Evolutionary conservation across 225 moss, liverwort and hornwort genomes (phyloP).

Genomic region (Polytrichum formosum): DNA sequence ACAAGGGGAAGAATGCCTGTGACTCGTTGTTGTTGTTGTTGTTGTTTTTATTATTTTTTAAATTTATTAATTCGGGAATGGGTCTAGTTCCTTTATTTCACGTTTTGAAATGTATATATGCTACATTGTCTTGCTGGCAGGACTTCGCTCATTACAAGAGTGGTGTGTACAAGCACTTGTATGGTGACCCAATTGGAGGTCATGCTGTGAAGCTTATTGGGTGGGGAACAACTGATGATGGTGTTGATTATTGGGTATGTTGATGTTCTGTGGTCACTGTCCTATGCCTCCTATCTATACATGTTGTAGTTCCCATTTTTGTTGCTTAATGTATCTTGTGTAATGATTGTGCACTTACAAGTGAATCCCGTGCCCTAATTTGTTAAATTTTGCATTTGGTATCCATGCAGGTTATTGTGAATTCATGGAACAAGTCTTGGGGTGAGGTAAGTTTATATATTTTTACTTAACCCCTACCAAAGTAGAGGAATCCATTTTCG

Average conservation of each 20-base stretch:
- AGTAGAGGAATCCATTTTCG: neutral
- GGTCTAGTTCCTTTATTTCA: no score
- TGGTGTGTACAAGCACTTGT: conserved; percentile 77
- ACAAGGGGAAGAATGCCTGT: no score
- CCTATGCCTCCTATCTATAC: neutral
- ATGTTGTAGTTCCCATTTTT: neutral
- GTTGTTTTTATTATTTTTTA: no score
- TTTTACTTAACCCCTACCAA: neutral
- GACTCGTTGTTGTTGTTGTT: no score
- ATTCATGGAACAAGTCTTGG: conserved; percentile 84
- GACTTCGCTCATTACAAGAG: conserved; percentile 87
- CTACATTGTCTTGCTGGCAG: conserved; percentile 12
- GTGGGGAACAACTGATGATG: conserved; percentile 82
- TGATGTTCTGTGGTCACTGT: neutral
- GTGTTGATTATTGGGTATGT: conserved; percentile 84
- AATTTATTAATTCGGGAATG: no score
- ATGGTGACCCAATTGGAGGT: conserved; percentile 78
- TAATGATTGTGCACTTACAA: neutral
- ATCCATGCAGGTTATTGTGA: conserved; percentile 55
- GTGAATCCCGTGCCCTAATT: neutral
- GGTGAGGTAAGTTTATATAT: conserved; percentile 40
- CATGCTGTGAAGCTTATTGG: conserved; percentile 96
- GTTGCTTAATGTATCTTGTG: neutral
- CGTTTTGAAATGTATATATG: neutral
- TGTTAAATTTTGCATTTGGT: neutral